Base-by-base conservation (phyloP, 1,284 basidiomycete genomes). In the Cystodermella granulosa region DNA sequence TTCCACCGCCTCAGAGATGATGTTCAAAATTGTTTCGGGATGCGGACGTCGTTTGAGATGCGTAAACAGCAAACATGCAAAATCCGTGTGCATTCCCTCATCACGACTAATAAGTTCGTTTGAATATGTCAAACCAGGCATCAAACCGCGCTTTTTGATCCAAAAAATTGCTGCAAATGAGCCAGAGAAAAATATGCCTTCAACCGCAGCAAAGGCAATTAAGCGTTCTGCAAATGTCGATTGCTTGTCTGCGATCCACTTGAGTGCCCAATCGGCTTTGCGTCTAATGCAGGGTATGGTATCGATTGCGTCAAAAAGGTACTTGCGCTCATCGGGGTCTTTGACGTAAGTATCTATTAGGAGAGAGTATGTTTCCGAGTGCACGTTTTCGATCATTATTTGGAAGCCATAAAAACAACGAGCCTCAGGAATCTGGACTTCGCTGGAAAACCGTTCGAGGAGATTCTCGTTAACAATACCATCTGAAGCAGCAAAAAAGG, bases 331-430 rank as follows among this genome's bases (percentile, higher is more conserved):
- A 15, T 71, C 75, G 11, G 84, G 73, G 58, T 98, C 95, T 65
- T 91, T 92, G 72, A 98, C 94, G 67, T 97, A 97, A 7, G 94
- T 92, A 72, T 98, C 92, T 66, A 98, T 96, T 58, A 98, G 84
- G 36, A 98, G 85, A 4, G 95, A 98, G 70, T 98, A 97, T 1
- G 94, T 95, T 69, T 98, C 95, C 3, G 93, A 95, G 68, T 94
- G 91, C 42, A 94, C 86, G 66, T 93, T 93, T 68, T 98, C 95
- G 89, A 97, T 98, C 94, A 97, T 98, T 65, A 98, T 95, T 65
- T 98, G 95, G 78, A 98, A 98, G 16, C 95, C 95, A 65, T 98
- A 98, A 75, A 98, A 98, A 67, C 90, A 96, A 31, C 94, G 89
- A 11, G 94, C 95, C 70, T 98, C 94, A 22, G 94, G 91, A 7